Base-by-base conservation (phyloP, 1,284 basidiomycete genomes). In the Bjerkandera adusta region DNA sequence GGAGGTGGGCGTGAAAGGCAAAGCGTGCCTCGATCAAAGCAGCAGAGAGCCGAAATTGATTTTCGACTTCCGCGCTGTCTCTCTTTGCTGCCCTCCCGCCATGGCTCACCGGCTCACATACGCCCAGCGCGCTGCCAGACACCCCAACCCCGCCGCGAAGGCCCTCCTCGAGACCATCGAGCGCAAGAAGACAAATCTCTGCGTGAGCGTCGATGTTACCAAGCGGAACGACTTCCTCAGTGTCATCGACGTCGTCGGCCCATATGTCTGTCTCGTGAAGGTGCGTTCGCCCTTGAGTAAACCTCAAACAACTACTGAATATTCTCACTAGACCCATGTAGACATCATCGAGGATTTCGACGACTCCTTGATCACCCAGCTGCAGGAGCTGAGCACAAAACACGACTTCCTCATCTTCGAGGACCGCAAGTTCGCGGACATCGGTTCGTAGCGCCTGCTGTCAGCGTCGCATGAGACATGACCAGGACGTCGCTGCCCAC, bases 381-480 rank as follows among this genome's bases (percentile, higher is more conserved):
- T 99, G 34, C 75, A 83, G 49, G 71, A 72, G 37, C 79, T 99
- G 10, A 85, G 87, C 61, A 63, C 70, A 39, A 86, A 90, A 66
- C 85, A 97, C 57, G 92, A 98, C 61, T 99, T 99, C 69, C 68
- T 97, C 48, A 96, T 98, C 62, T 99, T 99, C 57, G 96, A 99
- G 70, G 97, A 99, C 71, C 78, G 97, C 57, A 99, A 99, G 68
- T 99, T 99, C 62, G 97, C 97, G 18, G 97, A 99, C 68, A 99
- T 99, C 52, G 96, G 95, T 93, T 57, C 53, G 76, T 65, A 6
- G 8, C 25, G n/a, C 16, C 16, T 22, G 18, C 30, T 36, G n/a
- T 25, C n/a, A 21, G 32, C 20, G n/a, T 20, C 45, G n/a, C 13
- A 11, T 24, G 25, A 27, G 6, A 26, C 11, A 32, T 29, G 35